Base-by-base conservation (phyloP, 805 yeast genomes). In the Lachancea meyersii region DNA sequence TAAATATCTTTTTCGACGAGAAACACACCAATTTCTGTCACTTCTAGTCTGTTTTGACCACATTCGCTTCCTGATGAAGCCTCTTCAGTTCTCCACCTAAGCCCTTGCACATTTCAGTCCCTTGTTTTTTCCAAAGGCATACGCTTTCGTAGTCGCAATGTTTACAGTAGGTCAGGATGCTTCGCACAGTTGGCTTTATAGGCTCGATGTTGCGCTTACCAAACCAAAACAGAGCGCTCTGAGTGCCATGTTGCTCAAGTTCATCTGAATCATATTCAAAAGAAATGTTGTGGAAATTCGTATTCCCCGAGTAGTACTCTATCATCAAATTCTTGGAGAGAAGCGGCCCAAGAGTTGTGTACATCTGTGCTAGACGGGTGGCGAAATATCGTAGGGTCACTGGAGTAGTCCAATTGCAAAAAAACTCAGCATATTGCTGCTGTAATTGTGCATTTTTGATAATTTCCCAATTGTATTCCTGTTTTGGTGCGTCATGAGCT, bases 371-470 rank as follows among this genome's bases (percentile, higher is more conserved):
- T 8, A 73, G 53, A 43, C 86, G 64, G 1, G 75, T 72, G 0
- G 83, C 75, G 44, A 83, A 67, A 48, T 75, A 75, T 40, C 77
- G 58, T 17, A 78, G 56, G 0, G 88, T 80, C 16, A 79, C 68
- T 1, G 84, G 77, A 2, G 41, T 63, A 36, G 60, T 53, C 88
- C 88, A 82, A 2, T 53, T 44, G 9, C 35, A 49, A 17, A 71
- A 56, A 17, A 73, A 62, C 2, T 60, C 58, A 2, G 43, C 33
- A 26, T 63, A 53, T 22, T 37, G 60, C 46, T 35, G 58, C 19
- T 45, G 54, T 50, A 32, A 54, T 45, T 39, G 27, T 18, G 38
- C 44, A 31, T 54, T 52, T 4, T 42, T 31, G 20, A 55, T 57
- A 46, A 30, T 31, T 1, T 57, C 39, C 37, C 53, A 17, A 31